These are phyloP conservation scores for Apophysomyces trapeziformis DNA, from an alignment of 371 early-diverging fungal species.

Conservation along the genomic window DNA sequence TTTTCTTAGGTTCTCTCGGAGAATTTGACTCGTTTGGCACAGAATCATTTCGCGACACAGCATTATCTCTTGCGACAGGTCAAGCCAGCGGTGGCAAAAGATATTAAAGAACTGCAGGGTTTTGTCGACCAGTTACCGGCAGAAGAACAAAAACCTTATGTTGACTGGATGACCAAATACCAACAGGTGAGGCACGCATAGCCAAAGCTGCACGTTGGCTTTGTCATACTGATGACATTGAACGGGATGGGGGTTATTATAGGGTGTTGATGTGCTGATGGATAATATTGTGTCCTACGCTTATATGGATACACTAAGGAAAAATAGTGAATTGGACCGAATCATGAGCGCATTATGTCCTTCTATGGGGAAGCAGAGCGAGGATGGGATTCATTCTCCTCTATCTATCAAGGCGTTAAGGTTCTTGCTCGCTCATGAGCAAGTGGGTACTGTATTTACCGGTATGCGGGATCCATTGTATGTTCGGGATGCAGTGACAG, in stretches of 20 bases:
- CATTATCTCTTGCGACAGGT: constrained; percentile 70
- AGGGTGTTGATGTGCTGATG: constrained; percentile 39
- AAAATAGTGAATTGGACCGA: constrained; percentile 69
- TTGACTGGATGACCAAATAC: constrained; percentile 46
- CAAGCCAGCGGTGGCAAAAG: constrained; percentile 62
- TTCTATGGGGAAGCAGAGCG: constrained; percentile 29
- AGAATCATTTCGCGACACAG: constrained; percentile 72
- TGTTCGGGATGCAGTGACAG: constrained; percentile 62
- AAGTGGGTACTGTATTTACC: constrained; percentile 71
- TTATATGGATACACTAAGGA: constrained; percentile 59
- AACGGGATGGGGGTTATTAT: neutral
- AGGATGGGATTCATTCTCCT: constrained; percentile 49
- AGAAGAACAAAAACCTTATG: constrained; percentile 24
- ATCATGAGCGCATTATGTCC: constrained; percentile 63
- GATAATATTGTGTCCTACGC: constrained; percentile 55
- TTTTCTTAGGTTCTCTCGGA: constrained; percentile 52
- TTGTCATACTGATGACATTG: too few relatives aligned
- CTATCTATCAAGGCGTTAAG: constrained; percentile 59
- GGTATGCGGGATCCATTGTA: constrained; percentile 71
- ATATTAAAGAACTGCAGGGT: constrained; percentile 47
- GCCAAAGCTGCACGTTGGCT: neutral
- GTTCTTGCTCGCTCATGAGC: constrained; percentile 49
- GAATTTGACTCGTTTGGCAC: constrained; percentile 64
- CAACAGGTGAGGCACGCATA: constrained; percentile 31
- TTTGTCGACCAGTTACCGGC: constrained; percentile 30